Evolutionary conservation across 345 rosid genomes (phyloP), one percentile per base, ranked within the genome.

Genomic region (Citrus reticulata): DNA sequence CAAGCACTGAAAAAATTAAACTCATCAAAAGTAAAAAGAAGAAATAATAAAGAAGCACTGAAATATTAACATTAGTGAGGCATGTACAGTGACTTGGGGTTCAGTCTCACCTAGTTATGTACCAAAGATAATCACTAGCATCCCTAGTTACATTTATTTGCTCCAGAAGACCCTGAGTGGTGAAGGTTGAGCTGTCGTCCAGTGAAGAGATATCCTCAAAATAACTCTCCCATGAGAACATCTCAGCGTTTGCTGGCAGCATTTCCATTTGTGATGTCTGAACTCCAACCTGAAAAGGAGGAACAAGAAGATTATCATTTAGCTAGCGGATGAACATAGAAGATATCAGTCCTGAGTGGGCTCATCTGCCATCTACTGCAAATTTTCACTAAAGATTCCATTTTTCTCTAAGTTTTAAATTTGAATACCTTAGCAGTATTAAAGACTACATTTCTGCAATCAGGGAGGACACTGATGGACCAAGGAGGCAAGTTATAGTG

Each of bases 381-480:
- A 27, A 27, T 39, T 25, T 46, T 11, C 51, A 3, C 17, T 46
- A 46, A 46, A 46, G 65, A 37, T 55, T 17, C 20, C 16, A 55
- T 27, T 60, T 49, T 46, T 70, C 35, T 34, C 30, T 30, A 39
- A 27, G 29, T 40, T 75, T 11, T 32, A 60, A 27, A 72, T 24
- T 4, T 64, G 14, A 72, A 55, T 90, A 93, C 99, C 95, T 97
- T 97, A 62, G 98, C 99, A 11, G 99, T 94, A 72, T 97, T 97
- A 73, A 94, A 97, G 74, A 94, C 98, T 3, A 90, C 98, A 79
- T 97, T 97, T 79, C 98, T 86, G 87, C 99, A 97, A 79, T 97
- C 99, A 9, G 99, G 98, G 77, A 97, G 98, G 79, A 97, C 89
- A 79, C 98, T 97, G 85, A 97, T 90, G 55, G 99, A 97, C 98